Evolutionary conservation across 1,284 basidiomycete species (phyloP).

Genomic region (Veloboletus limbatus): DNA sequence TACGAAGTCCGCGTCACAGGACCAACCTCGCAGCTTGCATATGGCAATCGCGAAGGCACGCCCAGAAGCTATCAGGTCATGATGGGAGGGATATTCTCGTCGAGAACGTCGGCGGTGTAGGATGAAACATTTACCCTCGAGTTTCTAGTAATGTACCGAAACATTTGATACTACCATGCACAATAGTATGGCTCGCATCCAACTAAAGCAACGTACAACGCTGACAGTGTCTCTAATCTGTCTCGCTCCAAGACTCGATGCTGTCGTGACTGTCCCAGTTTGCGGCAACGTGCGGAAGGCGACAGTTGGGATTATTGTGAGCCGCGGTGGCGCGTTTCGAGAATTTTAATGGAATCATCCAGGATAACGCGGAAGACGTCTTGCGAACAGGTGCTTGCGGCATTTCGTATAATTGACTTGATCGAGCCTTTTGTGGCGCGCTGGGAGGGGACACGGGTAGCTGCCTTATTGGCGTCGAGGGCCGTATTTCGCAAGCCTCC

Average conservation of each 20-base stretch:
- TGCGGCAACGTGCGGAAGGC: slow-evolving; percentile 37
- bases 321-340: slow-evolving; percentile 7
- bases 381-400: slow-evolving; percentile 15
- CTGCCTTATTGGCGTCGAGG: slow-evolving; percentile 25
- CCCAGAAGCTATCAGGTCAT: background rate
- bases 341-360: slow-evolving; percentile 23
- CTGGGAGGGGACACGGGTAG: slow-evolving; percentile 21
- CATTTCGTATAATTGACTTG: slow-evolving; percentile 11
- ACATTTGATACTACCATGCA: background rate
- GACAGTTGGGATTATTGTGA: slow-evolving; percentile 12
- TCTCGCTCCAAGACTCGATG: slow-evolving; percentile 52
- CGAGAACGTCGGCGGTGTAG: background rate
- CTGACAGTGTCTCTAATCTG: background rate
- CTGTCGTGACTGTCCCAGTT: slow-evolving; percentile 38
- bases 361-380: slow-evolving; percentile 25
- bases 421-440: slow-evolving; percentile 27
- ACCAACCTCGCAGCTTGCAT: background rate
- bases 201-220: slow-evolving; percentile 8
- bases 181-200: background rate
- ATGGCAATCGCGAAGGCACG: too few species aligned
- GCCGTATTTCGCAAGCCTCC: slow-evolving; percentile 2
- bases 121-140: background rate
- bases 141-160: background rate
- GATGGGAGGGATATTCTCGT: background rate
- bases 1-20: background rate